Conservation (phyloP, 805 yeast genomes). For the Candida silvatica region DNA sequence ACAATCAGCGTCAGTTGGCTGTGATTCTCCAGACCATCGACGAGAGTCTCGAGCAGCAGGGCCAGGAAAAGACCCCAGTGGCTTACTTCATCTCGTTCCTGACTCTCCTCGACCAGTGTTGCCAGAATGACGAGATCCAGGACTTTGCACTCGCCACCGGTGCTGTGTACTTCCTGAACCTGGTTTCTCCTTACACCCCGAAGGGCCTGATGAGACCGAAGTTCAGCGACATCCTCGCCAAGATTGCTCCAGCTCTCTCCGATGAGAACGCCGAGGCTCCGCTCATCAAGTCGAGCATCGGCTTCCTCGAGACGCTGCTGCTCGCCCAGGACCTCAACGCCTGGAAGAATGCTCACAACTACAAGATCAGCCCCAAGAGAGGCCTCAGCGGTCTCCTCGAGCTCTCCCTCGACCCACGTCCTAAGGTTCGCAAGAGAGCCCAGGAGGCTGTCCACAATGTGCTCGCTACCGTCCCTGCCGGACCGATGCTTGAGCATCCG, state of each 20-base stretch:
- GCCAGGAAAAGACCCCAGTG: slow-evolving; percentile 54
- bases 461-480: slow-evolving; percentile 59
- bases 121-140: slow-evolving; percentile 38
- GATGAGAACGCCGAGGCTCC: slow-evolving; percentile 69
- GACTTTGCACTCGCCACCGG: slow-evolving; percentile 65
- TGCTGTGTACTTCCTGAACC: slow-evolving; percentile 73
- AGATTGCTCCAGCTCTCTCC: slow-evolving; percentile 74
- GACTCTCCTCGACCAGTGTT: slow-evolving; percentile 70
- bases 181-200: slow-evolving; percentile 70
- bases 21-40: slow-evolving; percentile 83
- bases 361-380: slow-evolving; percentile 63
- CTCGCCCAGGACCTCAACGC: slow-evolving; percentile 71
- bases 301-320: slow-evolving; percentile 73
- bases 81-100: slow-evolving; percentile 82
- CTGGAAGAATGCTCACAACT: slow-evolving; percentile 54
- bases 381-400: slow-evolving; percentile 74
- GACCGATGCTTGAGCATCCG: slow-evolving; percentile 72
- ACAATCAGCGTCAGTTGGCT: slow-evolving; percentile 81
- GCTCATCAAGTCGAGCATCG: slow-evolving; percentile 72
- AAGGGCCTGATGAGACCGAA: slow-evolving; percentile 59
- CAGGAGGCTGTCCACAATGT: slow-evolving; percentile 74
- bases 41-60: slow-evolving; percentile 68
- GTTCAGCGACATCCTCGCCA: slow-evolving; percentile 69
- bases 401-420: slow-evolving; percentile 78
- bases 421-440: slow-evolving; percentile 93